Evolutionary conservation across 345 rosid genomes (phyloP).

Genomic region (Euphorbia peplus): DNA sequence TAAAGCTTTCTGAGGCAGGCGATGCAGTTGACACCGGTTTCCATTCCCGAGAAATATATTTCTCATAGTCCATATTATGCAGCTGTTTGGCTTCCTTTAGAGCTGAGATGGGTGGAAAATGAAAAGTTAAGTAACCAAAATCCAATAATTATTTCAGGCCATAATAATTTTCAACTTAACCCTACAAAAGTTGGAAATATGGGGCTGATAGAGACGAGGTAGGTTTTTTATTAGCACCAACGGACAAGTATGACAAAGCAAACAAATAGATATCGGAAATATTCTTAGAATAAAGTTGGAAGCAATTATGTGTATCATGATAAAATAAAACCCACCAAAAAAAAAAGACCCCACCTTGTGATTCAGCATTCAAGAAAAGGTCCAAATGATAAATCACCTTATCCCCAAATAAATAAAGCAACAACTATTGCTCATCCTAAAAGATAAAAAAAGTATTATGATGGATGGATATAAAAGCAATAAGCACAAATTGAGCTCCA

Average conservation of each 20-base stretch:
- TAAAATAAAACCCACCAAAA: background rate
- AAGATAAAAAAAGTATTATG: background rate
- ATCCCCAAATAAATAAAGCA: background rate
- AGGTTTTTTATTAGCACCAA: background rate
- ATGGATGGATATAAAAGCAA: background rate
- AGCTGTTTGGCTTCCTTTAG: constrained; percentile 3
- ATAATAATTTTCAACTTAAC: background rate
- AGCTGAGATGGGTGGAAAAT: constrained; percentile 19
- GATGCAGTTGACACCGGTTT: constrained; percentile 29
- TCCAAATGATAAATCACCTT: background rate
- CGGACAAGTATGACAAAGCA: constrained; percentile 6
- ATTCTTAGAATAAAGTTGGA: background rate
- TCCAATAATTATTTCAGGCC: background rate
- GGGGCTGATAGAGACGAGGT: background rate
- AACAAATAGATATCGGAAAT: background rate
- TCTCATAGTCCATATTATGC: constrained; percentile 45
- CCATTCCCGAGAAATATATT: constrained; percentile 43
- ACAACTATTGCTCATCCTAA: constrained; percentile 6
- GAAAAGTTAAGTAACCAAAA: background rate
- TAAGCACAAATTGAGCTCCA: background rate
- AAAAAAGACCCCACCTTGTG: constrained; percentile 7
- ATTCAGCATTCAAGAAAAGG: background rate
- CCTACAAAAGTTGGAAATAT: too few relatives aligned
- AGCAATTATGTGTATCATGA: background rate
- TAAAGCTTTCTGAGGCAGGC: constrained; percentile 26